These are phyloP conservation scores for Amoebophrya sp. DNA, from an alignment of 169 alveolate genomes.

Conservation along the genomic window DNA sequence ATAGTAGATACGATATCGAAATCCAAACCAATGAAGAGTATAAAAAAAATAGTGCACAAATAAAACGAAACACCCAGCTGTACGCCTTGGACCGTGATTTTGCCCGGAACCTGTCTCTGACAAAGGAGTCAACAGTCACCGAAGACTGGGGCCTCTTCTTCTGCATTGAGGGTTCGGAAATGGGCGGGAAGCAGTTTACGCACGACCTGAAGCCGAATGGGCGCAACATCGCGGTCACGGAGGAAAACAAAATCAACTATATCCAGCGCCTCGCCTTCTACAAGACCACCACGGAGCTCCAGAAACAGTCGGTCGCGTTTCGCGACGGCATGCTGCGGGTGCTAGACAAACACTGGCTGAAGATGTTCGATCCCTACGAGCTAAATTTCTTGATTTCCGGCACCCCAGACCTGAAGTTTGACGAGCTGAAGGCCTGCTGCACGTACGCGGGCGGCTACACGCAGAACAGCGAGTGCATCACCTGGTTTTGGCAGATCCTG, in stretches of 20 bases:
- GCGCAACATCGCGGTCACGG: slow-evolving; percentile 57
- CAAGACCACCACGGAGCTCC: slow-evolving; percentile 76
- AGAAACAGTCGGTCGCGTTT: slow-evolving; percentile 70
- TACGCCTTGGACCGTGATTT: neutral
- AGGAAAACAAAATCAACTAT: slow-evolving; percentile 71
- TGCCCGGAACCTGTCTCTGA: neutral
- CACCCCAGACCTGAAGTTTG: slow-evolving; percentile 47
- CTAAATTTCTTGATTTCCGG: slow-evolving; percentile 89
- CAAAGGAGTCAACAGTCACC: neutral
- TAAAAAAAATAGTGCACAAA: too few species aligned
- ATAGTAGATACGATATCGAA: too few species aligned
- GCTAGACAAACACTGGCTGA: slow-evolving; percentile 80
- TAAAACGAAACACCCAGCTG: neutral
- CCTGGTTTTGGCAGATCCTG: neutral
- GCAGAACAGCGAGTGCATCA: neutral
- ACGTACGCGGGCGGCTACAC: slow-evolving; percentile 11
- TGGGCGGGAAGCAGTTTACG: slow-evolving; percentile 20
- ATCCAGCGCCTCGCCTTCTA: slow-evolving; percentile 73
- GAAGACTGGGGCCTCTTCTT: slow-evolving; percentile 41
- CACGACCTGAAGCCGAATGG: slow-evolving; percentile 62
- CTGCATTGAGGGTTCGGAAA: slow-evolving; percentile 38
- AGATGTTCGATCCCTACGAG: slow-evolving; percentile 84
- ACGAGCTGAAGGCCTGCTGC: neutral
- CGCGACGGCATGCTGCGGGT: slow-evolving; percentile 79
- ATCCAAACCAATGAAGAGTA: too few species aligned